Conservation (phyloP, 352 stramenopile species). For the Phytophthora niederhauseri region DNA sequence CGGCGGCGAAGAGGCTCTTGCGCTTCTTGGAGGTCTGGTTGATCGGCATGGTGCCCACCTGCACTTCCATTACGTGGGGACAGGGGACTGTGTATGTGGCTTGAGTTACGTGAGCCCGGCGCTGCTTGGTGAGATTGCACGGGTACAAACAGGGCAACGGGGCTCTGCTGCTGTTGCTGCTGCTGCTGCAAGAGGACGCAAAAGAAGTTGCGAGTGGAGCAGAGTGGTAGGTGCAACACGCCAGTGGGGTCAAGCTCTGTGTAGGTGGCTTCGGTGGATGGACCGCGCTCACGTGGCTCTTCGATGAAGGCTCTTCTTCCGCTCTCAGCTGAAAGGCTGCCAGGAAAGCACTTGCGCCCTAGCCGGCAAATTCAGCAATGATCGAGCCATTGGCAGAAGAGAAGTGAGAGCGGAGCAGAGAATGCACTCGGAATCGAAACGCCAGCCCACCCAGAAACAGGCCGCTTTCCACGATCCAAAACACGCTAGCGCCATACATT, state of each 20-base stretch:
- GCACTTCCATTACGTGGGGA: constrained; percentile 34
- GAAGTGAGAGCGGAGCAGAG: constrained; percentile 37
- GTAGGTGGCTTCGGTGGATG: not conserved
- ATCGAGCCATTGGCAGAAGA: constrained; percentile 40
- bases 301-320: constrained; percentile 21
- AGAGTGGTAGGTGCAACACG: not conserved
- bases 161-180: not conserved
- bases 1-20: constrained; percentile 49
- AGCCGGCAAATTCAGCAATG: constrained; percentile 71
- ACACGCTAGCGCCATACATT: constrained; percentile 7
- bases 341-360: constrained; percentile 48
- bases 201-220: too few species aligned
- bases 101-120: constrained; percentile 12
- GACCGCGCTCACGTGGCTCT: constrained; percentile 16
- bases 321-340: constrained; percentile 6
- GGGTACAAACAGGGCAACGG: constrained; percentile 27
- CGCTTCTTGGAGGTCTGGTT: constrained; percentile 76
- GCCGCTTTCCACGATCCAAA: constrained; percentile 20
- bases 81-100: too few species aligned
- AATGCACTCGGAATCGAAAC: constrained; percentile 31
- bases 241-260: not conserved
- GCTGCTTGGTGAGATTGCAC: constrained; percentile 17
- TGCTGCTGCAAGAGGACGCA: constrained; percentile 1
- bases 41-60: constrained; percentile 52
- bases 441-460: constrained; percentile 31